Evolutionary conservation across 179 eudicot genomes (phyloP).

Genomic region (Beta lomatogona): DNA sequence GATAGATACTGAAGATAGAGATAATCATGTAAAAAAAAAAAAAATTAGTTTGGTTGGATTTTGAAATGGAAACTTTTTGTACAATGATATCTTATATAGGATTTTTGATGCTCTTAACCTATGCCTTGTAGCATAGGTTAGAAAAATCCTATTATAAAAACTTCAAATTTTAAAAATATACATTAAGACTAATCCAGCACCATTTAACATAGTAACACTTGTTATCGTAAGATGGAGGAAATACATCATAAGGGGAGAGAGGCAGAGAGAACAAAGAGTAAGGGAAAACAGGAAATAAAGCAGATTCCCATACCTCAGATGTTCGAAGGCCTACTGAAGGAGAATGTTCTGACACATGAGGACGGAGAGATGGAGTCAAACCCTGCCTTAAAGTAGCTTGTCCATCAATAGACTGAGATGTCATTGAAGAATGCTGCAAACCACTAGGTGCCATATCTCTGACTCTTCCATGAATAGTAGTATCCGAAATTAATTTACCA

Average conservation of each 20-base stretch:
- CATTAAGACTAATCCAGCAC: no score
- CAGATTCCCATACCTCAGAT: conserved; percentile 43
- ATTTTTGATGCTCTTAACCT: no score
- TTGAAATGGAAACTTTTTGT: no score
- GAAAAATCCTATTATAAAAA: no score
- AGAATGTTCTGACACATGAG: conserved; percentile 40
- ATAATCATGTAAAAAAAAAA: no score
- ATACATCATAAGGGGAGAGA: not conserved
- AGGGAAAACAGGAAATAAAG: not conserved
- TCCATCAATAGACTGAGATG: conserved; percentile 35
- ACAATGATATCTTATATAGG: no score
- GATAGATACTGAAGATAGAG: no score
- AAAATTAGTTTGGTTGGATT: no score
- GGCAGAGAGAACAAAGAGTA: not conserved
- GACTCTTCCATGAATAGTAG: conserved; percentile 37
- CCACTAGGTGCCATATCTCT: conserved; percentile 36
- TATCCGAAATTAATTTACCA: conserved; percentile 28
- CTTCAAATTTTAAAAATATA: no score
- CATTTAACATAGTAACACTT: no score
- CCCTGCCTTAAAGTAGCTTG: conserved; percentile 41
- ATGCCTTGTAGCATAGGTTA: no score
- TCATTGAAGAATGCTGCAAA: conserved; percentile 31
- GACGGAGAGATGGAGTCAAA: conserved; percentile 40
- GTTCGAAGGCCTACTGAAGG: conserved; percentile 36
- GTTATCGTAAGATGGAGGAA: no score